Percentiles rank a stretch among this genome's conserved stretches.
Evolutionary conservation across 2,329 filamentous ascomycete genomes (phyloP).

Genomic region (Neoascochyta sp.): DNA sequence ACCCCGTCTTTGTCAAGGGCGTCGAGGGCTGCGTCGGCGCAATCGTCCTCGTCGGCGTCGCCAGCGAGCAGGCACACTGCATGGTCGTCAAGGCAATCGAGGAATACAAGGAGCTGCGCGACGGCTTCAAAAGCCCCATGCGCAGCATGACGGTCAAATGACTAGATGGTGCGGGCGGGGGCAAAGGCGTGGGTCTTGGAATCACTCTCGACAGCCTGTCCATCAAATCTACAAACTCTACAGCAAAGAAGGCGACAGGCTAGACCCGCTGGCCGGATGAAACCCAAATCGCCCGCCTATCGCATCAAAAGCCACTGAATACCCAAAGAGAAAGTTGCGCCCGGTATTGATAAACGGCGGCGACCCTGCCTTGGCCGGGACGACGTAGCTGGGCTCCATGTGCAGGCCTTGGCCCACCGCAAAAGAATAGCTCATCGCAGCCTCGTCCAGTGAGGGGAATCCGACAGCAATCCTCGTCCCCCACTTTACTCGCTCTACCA

Average conservation of each 20-base stretch:
- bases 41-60: constrained; percentile 71
- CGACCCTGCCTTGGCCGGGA: constrained; percentile 18
- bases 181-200: constrained; percentile 11
- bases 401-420: constrained; percentile 21
- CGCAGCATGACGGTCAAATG: constrained; percentile 33
- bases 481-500: constrained; percentile 28
- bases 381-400: constrained; percentile 28
- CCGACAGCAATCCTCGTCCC: constrained; percentile 28
- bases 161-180: constrained; percentile 18
- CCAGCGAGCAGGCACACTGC: constrained; percentile 73
- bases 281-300: constrained; percentile 31
- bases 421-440: constrained; percentile 22
- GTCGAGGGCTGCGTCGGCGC: constrained; percentile 74
- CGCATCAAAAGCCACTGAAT: constrained; percentile 36
- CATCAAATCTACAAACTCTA: constrained; percentile 5
- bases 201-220: constrained; percentile 3
- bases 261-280: constrained; percentile 13
- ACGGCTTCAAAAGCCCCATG: constrained; percentile 35
- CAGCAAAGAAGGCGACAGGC: constrained; percentile 13
- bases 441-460: constrained; percentile 17
- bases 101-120: constrained; percentile 46
- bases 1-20: constrained; percentile 67
- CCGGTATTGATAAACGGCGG: constrained; percentile 35
- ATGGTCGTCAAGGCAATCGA: constrained; percentile 68
- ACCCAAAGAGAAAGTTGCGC: constrained; percentile 30